These are phyloP conservation scores for Polytrichum formosum DNA, from an alignment of 225 moss, liverwort and hornwort genomes.

Conservation along the genomic window DNA sequence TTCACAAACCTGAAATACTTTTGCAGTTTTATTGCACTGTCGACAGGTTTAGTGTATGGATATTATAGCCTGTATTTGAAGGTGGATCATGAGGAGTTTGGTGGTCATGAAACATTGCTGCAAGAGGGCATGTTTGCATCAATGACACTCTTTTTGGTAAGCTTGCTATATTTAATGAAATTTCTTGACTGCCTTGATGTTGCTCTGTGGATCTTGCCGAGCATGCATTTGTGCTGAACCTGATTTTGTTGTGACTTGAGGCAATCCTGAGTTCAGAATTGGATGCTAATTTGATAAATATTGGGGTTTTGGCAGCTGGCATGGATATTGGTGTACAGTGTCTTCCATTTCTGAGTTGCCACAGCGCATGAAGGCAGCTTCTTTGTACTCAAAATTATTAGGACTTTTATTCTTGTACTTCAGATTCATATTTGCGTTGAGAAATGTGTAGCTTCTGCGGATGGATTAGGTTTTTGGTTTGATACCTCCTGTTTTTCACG, in stretches of 20 bases:
- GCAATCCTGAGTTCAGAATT: no score
- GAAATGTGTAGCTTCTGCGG: slow-evolving; percentile 2
- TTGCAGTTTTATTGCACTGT: slow-evolving; percentile 58
- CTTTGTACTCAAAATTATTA: slow-evolving; percentile 11
- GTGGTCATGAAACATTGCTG: slow-evolving; percentile 72
- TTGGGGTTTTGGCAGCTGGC: slow-evolving; percentile 45
- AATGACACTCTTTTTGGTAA: slow-evolving; percentile 76
- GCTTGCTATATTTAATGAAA: not conserved
- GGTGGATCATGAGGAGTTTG: slow-evolving; percentile 85
- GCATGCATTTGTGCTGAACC: not conserved
- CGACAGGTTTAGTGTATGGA: slow-evolving; percentile 63
- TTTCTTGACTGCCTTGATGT: not conserved
- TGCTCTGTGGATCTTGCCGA: not conserved
- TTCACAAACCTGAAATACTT: not conserved
- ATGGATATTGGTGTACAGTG: slow-evolving; percentile 84
- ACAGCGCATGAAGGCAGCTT: not conserved
- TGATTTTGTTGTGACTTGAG: not conserved
- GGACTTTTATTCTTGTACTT: not conserved
- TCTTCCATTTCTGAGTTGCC: slow-evolving; percentile 61
- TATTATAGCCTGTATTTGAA: slow-evolving; percentile 73
- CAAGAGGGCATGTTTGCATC: slow-evolving; percentile 95
- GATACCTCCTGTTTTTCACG: no score
- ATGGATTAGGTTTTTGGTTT: not conserved
- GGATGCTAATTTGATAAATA: no score
- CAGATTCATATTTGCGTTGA: slow-evolving; percentile 3